Base-by-base conservation (phyloP, 2,329 filamentous ascomycete species). In the Fusarium gaditjirri region DNA sequence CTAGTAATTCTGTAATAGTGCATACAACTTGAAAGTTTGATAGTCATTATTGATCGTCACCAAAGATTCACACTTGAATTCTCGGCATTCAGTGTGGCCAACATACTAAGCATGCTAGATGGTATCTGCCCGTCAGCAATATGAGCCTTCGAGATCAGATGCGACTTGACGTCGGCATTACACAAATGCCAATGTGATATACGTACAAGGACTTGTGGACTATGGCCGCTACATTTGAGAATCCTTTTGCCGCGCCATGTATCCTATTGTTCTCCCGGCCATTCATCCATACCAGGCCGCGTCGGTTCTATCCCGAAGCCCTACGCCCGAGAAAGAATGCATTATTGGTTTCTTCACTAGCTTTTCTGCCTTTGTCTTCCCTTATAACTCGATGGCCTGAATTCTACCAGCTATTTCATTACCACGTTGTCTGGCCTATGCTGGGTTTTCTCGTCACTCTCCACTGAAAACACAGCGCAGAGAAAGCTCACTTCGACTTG, bases 291-390 rank as follows among this genome's bases (percentile, higher is more conserved):
- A 46, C 50, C 36, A 73, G 44, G 42, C 42, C 35, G 29, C 19
- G 64, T 68, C 58, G 69, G 70, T 56, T 43, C 54, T n/a, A 23
- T 41, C 36, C 59, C 64, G 55, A 68, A 54, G 50, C 68, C 75
- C 70, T 77, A 70, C 62, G 65, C 43, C 75, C 75, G 73, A 76
- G 52, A 53, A 46, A 29, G 36, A 53, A 62, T 71, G 65, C 36
- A 68, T 65, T 36, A 41, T 71, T 65, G 73, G 60, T 44, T 49
- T 39, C 52, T 49, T 39, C 52, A 39, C 23, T 57, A 39, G 23
- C 39, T 8, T 36, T 43, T 36, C 17, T 35, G 21, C 43, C 5
- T 36, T 39, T 36, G n/a, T 31, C n/a, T 29, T 43, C 41, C 64
- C 64, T 62, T 46, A n/a, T 50, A 42, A 65, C 41, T 31, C n/a